A percentile compares a stretch with the other conserved stretches of the same genome.
Conservation (phyloP, 2,329 filamentous ascomycete species). For the Sporothrix sp. region DNA sequence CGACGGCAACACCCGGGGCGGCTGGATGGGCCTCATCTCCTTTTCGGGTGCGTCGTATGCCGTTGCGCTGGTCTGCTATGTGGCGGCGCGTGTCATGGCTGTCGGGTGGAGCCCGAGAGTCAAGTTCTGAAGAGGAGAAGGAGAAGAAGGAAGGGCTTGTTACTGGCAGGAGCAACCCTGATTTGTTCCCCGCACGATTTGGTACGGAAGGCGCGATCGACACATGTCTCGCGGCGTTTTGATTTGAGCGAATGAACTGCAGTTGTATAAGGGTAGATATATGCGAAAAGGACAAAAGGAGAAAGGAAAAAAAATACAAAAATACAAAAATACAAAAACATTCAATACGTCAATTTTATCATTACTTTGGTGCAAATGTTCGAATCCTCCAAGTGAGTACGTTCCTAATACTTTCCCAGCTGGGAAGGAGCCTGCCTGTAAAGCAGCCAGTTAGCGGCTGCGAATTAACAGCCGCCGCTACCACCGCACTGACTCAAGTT, state of each 20-base stretch:
- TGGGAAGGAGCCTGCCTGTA: constrained; percentile 2
- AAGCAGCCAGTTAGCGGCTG: constrained; percentile 3
- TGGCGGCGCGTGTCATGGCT: constrained; percentile 26
- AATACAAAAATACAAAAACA: not conserved
- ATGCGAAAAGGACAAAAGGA: not conserved
- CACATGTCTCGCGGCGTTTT: not conserved
- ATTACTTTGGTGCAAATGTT: not conserved
- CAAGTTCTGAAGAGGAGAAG: constrained; percentile 20
- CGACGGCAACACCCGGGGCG: constrained; percentile 21
- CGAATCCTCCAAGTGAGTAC: not conserved
- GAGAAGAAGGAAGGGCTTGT: not conserved
- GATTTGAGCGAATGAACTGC: too few species aligned
- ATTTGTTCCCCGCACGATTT: too few species aligned
- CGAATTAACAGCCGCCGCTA: constrained; percentile 8
- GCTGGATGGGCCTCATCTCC: constrained; percentile 30
- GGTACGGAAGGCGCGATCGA: not conserved
- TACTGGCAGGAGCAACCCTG: not conserved
- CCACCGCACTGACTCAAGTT: constrained; percentile 5
- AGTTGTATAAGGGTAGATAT: too few species aligned
- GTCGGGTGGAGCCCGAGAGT: constrained; percentile 27
- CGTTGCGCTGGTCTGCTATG: constrained; percentile 26
- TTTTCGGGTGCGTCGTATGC: constrained; percentile 31
- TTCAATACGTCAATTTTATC: not conserved
- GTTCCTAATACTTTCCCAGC: not conserved
- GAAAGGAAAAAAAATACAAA: not conserved